Evolutionary conservation across 768 basidiomycete species (phyloP).

Genomic region (Leccinum incarnatum): DNA sequence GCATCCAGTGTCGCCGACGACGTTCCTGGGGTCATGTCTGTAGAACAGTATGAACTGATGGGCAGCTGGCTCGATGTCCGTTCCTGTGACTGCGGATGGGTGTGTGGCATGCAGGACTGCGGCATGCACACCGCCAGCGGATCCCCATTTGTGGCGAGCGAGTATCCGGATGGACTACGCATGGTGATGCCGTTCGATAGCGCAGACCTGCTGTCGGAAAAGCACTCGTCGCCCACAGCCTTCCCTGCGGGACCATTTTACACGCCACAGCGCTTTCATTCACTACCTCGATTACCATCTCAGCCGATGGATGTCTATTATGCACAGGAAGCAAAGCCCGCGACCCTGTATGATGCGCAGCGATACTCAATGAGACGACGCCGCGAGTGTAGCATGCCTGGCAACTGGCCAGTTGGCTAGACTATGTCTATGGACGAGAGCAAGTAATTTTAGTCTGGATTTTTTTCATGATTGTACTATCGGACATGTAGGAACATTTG

Average conservation of each 20-base stretch:
- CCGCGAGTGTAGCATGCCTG: slow-evolving; percentile 40
- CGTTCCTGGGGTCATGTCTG: slow-evolving; percentile 34
- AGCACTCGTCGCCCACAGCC: not conserved
- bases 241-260: slow-evolving; percentile 17
- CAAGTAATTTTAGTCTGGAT: not conserved
- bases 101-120: slow-evolving; percentile 30
- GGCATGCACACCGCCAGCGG: slow-evolving; percentile 32
- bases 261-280: slow-evolving; percentile 20
- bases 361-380: slow-evolving; percentile 14
- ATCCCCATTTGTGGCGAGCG: slow-evolving; percentile 30
- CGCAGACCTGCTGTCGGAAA: slow-evolving; percentile 13
- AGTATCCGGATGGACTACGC: slow-evolving; percentile 17
- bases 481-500: slow-evolving; percentile 17
- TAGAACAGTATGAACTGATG: slow-evolving; percentile 46
- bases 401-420: slow-evolving; percentile 37
- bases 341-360: slow-evolving; percentile 12
- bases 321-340: slow-evolving; percentile 16
- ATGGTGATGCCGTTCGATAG: slow-evolving; percentile 27
- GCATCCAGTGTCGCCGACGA: slow-evolving; percentile 28
- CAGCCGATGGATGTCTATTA: slow-evolving; percentile 17
- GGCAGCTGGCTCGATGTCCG: slow-evolving; percentile 46
- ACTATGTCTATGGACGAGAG: slow-evolving; percentile 1
- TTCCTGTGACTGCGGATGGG: slow-evolving; percentile 22
- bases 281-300: slow-evolving; percentile 26
- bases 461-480: slow-evolving; percentile 14